phyloP scores from a whole-genome alignment of 2,329 filamentous ascomycete genomes.

The Hypoxylon sp. region DNA sequence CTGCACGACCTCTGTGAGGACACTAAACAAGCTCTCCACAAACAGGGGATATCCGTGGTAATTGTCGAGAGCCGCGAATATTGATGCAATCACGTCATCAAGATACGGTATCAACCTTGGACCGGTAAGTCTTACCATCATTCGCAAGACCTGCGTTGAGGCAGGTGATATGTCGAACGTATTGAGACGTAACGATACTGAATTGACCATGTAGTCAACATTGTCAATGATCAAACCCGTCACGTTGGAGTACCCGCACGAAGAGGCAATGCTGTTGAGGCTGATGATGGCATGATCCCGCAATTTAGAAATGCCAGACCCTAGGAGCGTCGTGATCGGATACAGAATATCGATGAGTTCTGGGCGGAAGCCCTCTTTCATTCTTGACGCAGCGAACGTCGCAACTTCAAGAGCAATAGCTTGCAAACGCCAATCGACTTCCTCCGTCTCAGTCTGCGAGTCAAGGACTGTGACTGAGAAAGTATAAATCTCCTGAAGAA shows the following conservation, averaged over 20 bases:
- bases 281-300: constrained; percentile 84
- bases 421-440: constrained; percentile 73
- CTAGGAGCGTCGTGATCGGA: constrained; percentile 87
- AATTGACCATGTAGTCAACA: constrained; percentile 95
- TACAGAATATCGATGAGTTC: constrained; percentile 93
- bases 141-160: constrained; percentile 85
- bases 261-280: constrained; percentile 78
- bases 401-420: constrained; percentile 83
- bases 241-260: constrained; percentile 78
- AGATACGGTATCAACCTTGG: constrained; percentile 83
- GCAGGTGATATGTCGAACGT: constrained; percentile 92
- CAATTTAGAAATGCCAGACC: constrained; percentile 71
- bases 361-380: constrained; percentile 74
- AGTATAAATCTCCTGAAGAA: constrained; percentile 72
- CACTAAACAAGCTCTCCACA: constrained; percentile 84
- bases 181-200: constrained; percentile 86
- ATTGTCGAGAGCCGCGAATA: constrained; percentile 92
- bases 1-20: constrained; percentile 82
- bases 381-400: constrained; percentile 74
- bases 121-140: constrained; percentile 93
- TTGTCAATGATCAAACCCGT: constrained; percentile 86
- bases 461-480: constrained; percentile 71
- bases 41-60: constrained; percentile 92
- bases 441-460: constrained; percentile 57
- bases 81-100: constrained; percentile 88